These are phyloP conservation scores for Tricholoma sp. DNA, from an alignment of 768 basidiomycete genomes.

Conservation along the genomic window DNA sequence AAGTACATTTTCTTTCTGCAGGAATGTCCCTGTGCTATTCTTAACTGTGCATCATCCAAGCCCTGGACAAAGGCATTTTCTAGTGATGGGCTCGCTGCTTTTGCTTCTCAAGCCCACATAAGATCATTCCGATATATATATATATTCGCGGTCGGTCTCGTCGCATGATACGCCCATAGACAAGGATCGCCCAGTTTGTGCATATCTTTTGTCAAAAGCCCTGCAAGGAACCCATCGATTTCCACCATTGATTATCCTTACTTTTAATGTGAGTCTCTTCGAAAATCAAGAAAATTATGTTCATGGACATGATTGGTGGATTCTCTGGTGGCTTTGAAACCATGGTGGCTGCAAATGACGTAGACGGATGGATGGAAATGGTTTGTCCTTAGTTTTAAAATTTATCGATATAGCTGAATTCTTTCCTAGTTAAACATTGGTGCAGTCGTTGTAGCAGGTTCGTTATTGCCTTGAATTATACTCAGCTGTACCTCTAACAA, in stretches of 20 bases:
- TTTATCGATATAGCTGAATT: not conserved
- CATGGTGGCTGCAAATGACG: slow-evolving; percentile 16
- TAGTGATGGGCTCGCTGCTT: not conserved
- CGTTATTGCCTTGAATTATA: not conserved
- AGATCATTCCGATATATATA: not conserved
- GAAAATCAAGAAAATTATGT: not conserved
- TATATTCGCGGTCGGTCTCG: not conserved
- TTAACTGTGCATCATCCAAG: slow-evolving; percentile 6
- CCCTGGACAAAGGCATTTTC: slow-evolving; percentile 27
- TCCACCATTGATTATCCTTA: slow-evolving; percentile 18
- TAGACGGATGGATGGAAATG: slow-evolving; percentile 21
- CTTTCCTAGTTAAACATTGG: slow-evolving; percentile 15
- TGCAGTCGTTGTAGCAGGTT: slow-evolving; percentile 15
- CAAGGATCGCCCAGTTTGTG: not conserved
- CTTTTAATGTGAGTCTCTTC: slow-evolving; percentile 4
- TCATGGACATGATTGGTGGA: slow-evolving; percentile 18
- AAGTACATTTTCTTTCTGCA: slow-evolving; percentile 1
- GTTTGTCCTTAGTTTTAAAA: slow-evolving; percentile 2
- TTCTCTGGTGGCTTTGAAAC: slow-evolving; percentile 24
- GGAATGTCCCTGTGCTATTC: slow-evolving; percentile 3
- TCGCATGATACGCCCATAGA: not conserved
- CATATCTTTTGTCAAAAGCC: not conserved
- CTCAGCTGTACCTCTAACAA: not conserved
- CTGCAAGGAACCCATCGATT: not conserved
- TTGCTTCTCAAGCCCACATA: not conserved